phyloP scores from a whole-genome alignment of 352 stramenopile species.

The Phytophthora pinifolia region DNA sequence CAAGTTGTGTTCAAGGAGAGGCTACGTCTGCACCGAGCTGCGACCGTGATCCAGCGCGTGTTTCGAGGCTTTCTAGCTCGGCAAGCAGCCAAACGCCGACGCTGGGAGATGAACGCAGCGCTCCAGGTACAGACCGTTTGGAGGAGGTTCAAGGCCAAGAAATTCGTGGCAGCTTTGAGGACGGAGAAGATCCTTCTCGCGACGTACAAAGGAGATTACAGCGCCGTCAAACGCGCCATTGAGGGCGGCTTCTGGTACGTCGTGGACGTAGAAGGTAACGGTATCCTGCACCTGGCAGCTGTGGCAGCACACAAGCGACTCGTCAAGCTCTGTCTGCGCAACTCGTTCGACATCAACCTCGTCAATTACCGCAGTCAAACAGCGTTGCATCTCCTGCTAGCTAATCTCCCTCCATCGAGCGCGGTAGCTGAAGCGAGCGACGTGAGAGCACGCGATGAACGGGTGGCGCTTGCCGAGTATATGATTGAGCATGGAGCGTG shows the following conservation, averaged over 20 bases:
- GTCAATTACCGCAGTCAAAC: constrained; percentile 60
- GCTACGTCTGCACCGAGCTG: constrained; percentile 41
- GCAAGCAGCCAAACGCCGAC: constrained; percentile 33
- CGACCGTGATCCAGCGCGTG: constrained; percentile 57
- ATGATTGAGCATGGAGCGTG: constrained; percentile 88
- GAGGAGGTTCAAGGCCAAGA: constrained; percentile 43
- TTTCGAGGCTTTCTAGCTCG: constrained; percentile 50
- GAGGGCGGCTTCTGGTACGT: constrained; percentile 50
- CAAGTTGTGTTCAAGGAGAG: constrained; percentile 44
- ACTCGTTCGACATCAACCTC: constrained; percentile 70
- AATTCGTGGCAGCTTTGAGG: constrained; percentile 34
- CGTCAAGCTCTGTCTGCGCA: constrained; percentile 81
- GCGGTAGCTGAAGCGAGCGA: constrained; percentile 8
- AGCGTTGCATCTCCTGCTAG: constrained; percentile 71
- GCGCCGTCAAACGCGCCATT: constrained; percentile 60
- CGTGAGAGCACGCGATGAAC: constrained; percentile 30
- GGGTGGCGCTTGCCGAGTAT: constrained; percentile 62
- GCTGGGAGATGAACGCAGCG: constrained; percentile 46
- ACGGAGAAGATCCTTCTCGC: constrained; percentile 65
- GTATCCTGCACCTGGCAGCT: constrained; percentile 70
- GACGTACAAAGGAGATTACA: constrained; percentile 77
- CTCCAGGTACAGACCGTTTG: constrained; percentile 59
- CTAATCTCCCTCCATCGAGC: constrained; percentile 42
- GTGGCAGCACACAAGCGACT: constrained; percentile 71
- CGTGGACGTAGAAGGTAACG: constrained; percentile 57